phyloP scores from a whole-genome alignment of 1,284 basidiomycete species.

The Malassezia nana region DNA sequence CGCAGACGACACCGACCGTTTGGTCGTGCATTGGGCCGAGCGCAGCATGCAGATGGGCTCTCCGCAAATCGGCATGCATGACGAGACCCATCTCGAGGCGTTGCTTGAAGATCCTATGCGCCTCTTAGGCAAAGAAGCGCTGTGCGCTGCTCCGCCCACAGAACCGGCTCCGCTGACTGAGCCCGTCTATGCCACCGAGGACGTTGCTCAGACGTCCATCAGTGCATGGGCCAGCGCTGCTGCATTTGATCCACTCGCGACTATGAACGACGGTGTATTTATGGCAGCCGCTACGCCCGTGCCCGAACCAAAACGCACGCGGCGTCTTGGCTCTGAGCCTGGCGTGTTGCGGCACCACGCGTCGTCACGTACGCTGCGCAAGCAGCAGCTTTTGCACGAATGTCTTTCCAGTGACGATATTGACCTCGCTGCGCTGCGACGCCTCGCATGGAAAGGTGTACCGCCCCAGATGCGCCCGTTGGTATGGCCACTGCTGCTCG shows the following conservation, averaged over 20 bases:
- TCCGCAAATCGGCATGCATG: not conserved
- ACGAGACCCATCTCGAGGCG: constrained; percentile 2
- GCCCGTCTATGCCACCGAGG: constrained; percentile 6
- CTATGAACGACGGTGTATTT: constrained; percentile 36
- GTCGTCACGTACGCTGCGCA: constrained; percentile 25
- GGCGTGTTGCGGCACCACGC: constrained; percentile 17
- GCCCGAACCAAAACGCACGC: constrained; percentile 13
- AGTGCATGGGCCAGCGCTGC: constrained; percentile 16
- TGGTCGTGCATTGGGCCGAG: constrained; percentile 11
- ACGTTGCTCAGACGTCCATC: constrained; percentile 18
- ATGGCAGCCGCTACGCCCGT: constrained; percentile 12
- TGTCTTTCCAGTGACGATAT: constrained; percentile 37
- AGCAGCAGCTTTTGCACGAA: constrained; percentile 27
- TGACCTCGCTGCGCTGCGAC: constrained; percentile 61
- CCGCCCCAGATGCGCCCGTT: constrained; percentile 77
- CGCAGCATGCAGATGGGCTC: not conserved
- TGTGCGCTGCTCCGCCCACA: not conserved
- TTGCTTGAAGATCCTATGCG: constrained; percentile 11
- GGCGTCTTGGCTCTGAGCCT: constrained; percentile 4
- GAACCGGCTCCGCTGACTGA: not conserved
- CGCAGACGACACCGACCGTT: not conserved
- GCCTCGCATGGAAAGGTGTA: constrained; percentile 90
- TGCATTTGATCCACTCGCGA: constrained; percentile 35
- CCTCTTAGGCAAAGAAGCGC: not conserved
- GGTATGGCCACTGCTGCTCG: constrained; percentile 83